Percentiles rank a stretch among this genome's conserved stretches.
Conservation (phyloP, 345 rosid species). For the Salix exigua region DNA sequence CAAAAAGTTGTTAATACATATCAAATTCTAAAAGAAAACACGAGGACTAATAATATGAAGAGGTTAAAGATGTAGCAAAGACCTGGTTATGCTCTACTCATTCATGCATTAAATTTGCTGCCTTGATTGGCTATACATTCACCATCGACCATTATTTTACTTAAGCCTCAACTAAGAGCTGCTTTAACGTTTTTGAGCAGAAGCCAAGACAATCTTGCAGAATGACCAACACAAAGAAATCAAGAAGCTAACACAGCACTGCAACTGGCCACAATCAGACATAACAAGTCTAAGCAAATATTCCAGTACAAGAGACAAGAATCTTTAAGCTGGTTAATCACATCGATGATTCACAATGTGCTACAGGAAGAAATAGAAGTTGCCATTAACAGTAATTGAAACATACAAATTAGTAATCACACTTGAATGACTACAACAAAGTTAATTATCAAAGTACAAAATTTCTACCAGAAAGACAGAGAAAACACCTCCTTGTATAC, state of each 20-base stretch:
- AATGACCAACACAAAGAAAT: neutral
- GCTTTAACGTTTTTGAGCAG: neutral
- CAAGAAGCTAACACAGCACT: neutral
- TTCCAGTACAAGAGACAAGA: neutral
- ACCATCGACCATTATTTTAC: too few relatives aligned
- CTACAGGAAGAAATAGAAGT: neutral
- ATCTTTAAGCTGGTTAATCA: neutral
- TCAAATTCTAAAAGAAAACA: neutral
- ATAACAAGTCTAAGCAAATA: neutral
- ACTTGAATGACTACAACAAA: neutral
- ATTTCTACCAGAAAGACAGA: neutral
- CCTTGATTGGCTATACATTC: too few relatives aligned
- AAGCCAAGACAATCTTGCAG: neutral
- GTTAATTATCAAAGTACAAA: neutral
- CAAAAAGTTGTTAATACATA: neutral
- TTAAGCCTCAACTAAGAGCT: too few relatives aligned
- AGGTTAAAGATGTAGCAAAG: neutral
- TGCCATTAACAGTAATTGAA: neutral
- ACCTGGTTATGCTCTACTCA: neutral
- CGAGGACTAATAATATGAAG: neutral
- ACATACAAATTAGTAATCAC: constrained; percentile 4
- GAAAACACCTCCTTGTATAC: neutral
- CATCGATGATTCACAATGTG: neutral
- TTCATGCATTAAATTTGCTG: neutral
- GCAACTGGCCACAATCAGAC: neutral